Percentiles rank a stretch among this genome's conserved stretches.
phyloP scores from a whole-genome alignment of 495 filamentous ascomycete species.

The Beverwykella pulmonaria region DNA sequence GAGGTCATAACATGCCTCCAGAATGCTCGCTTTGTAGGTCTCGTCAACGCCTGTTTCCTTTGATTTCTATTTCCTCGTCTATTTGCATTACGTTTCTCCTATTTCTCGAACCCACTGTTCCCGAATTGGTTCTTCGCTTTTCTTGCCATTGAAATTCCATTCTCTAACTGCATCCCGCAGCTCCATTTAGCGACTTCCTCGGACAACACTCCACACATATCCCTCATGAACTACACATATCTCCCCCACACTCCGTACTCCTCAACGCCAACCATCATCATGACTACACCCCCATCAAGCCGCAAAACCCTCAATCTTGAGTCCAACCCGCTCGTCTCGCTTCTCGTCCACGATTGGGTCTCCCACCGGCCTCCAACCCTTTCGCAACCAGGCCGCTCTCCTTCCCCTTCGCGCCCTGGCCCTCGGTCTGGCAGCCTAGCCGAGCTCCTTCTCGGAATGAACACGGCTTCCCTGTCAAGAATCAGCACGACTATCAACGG shows the following conservation, averaged over 20 bases:
- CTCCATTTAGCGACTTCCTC: constrained; percentile 92
- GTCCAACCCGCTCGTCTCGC: constrained; percentile 83
- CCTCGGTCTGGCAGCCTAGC: constrained; percentile 71
- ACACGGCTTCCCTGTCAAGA: constrained; percentile 81
- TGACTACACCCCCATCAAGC: constrained; percentile 50
- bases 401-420: constrained; percentile 49
- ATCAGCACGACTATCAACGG: constrained; percentile 95
- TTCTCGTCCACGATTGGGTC: constrained; percentile 99
- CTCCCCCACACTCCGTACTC: constrained; percentile 80
- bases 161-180: constrained; percentile 49
- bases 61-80: background rate
- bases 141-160: background rate
- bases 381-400: constrained; percentile 39
- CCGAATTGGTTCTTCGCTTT: no score
- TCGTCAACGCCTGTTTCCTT: no score
- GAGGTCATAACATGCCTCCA: constrained; percentile 90
- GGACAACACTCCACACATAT: constrained; percentile 84
- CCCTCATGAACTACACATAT: constrained; percentile 99
- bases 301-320: constrained; percentile 88
- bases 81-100: background rate
- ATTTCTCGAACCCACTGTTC: no score
- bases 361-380: constrained; percentile 87
- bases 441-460: constrained; percentile 81
- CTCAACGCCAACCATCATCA: constrained; percentile 44
- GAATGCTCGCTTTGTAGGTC: constrained; percentile 87